phyloP scores from a whole-genome alignment of 2,329 filamentous ascomycete species.

The Aspergillus sp. region DNA sequence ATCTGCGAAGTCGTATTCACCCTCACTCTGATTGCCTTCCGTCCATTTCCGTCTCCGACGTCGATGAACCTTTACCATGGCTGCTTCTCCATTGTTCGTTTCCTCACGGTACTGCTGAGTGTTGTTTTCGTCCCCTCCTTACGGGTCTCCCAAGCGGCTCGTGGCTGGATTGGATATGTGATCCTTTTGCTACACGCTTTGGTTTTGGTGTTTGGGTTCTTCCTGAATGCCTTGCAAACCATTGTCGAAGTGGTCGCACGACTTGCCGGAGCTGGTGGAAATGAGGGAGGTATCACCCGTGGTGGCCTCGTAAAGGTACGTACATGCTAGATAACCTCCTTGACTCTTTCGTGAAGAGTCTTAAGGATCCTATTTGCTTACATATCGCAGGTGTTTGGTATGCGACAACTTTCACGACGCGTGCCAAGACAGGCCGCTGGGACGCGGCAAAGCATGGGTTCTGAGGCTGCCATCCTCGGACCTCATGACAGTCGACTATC shows the following conservation, averaged over 20 bases:
- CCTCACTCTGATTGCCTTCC: constrained; percentile 82
- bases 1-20: constrained; percentile 93
- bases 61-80: constrained; percentile 98
- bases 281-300: constrained; percentile 65
- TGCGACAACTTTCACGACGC: constrained; percentile 79
- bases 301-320: constrained; percentile 76
- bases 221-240: constrained; percentile 87
- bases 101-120: constrained; percentile 72
- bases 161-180: constrained; percentile 93
- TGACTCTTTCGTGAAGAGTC: too few relatives aligned
- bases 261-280: constrained; percentile 76
- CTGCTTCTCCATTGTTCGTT: constrained; percentile 73
- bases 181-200: constrained; percentile 82
- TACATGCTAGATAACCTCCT: constrained; percentile 5
- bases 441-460: constrained; percentile 77
- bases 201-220: constrained; percentile 86
- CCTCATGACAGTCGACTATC: constrained; percentile 64
- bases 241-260: constrained; percentile 84
- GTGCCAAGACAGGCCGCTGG: constrained; percentile 61
- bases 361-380: background rate
- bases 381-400: constrained; percentile 66
- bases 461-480: constrained; percentile 75
- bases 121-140: constrained; percentile 82
- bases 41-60: constrained; percentile 83
- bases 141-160: constrained; percentile 71